Evolutionary conservation across 2,329 filamentous ascomycete genomes (phyloP).

Genomic region (Camillea tinctor): DNA sequence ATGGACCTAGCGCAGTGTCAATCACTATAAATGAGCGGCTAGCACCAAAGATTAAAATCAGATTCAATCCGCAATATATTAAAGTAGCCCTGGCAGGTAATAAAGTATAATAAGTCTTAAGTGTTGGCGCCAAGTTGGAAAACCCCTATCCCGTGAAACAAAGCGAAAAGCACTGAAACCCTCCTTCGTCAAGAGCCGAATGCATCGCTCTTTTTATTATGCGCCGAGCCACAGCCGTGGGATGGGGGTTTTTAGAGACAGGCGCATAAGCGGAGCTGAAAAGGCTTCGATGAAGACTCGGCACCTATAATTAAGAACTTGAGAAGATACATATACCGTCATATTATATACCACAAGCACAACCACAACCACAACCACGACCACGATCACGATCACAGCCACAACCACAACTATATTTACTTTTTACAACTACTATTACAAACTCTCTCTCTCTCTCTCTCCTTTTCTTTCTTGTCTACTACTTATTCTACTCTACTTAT

Average conservation of each 20-base stretch:
- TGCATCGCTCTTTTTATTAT: slow-evolving; percentile 3
- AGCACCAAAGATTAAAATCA: not conserved
- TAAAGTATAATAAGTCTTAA: not conserved
- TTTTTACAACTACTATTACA: no score
- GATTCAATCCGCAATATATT: not conserved
- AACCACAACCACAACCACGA: no score
- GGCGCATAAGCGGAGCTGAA: slow-evolving; percentile 12
- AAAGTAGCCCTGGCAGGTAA: not conserved
- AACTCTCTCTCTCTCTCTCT: no score
- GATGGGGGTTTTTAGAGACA: not conserved
- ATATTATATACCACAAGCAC: no score
- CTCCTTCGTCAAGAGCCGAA: slow-evolving; percentile 1
- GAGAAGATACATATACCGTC: not conserved
- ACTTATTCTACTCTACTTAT: no score
- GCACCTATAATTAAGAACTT: slow-evolving; percentile 2
- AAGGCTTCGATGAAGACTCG: slow-evolving; percentile 2
- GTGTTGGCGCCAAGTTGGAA: not conserved
- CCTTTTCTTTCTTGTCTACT: no score
- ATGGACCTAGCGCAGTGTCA: not conserved
- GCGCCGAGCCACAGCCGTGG: slow-evolving; percentile 17
- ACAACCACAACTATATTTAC: no score
- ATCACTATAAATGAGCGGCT: not conserved
- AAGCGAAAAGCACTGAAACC: not conserved
- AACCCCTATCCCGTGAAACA: not conserved
- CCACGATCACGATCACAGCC: no score